Evolutionary conservation across 2,329 filamentous ascomycete genomes (phyloP).

Genomic region (Huntiella decipiens): DNA sequence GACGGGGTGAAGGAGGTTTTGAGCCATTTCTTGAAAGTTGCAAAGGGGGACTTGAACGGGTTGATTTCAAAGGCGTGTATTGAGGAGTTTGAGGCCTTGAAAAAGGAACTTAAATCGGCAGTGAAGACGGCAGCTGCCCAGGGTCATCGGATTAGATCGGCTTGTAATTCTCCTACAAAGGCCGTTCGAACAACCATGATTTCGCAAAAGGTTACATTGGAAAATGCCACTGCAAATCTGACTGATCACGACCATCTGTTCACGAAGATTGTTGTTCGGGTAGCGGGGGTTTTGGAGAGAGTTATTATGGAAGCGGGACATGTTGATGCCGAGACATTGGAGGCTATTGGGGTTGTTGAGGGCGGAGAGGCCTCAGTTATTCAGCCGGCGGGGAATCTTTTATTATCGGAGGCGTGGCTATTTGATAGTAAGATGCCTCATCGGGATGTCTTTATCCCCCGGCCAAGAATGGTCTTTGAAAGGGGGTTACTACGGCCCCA

Average conservation of each 20-base stretch:
- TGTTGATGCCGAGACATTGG: not conserved
- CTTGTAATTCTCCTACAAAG: conserved; percentile 51
- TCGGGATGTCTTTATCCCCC: conserved; percentile 55
- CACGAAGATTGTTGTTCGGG: conserved; percentile 39
- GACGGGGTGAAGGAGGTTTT: conserved; percentile 26
- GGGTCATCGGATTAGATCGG: conserved; percentile 24
- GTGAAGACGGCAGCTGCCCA: conserved; percentile 24
- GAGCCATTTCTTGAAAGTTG: conserved; percentile 21
- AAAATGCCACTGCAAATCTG: conserved; percentile 51
- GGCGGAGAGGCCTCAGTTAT: conserved; percentile 13
- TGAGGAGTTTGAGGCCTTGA: conserved; percentile 15
- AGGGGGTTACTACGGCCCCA: conserved; percentile 53
- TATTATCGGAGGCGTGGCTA: conserved; percentile 54
- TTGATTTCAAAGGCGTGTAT: conserved; percentile 18
- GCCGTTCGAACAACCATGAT: conserved; percentile 60
- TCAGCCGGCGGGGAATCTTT: conserved; percentile 24
- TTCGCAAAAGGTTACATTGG: conserved; percentile 63
- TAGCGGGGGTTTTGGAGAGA: conserved; percentile 1
- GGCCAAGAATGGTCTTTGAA: conserved; percentile 51
- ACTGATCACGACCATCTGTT: conserved; percentile 54
- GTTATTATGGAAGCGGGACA: conserved; percentile 23
- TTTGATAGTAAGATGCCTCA: conserved; percentile 55
- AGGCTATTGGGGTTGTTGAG: not conserved
- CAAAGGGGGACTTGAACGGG: conserved; percentile 20
- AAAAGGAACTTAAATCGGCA: conserved; percentile 17